Base-by-base conservation (phyloP, 2,329 filamentous ascomycete species). In the Sordariomycetes sp. region DNA sequence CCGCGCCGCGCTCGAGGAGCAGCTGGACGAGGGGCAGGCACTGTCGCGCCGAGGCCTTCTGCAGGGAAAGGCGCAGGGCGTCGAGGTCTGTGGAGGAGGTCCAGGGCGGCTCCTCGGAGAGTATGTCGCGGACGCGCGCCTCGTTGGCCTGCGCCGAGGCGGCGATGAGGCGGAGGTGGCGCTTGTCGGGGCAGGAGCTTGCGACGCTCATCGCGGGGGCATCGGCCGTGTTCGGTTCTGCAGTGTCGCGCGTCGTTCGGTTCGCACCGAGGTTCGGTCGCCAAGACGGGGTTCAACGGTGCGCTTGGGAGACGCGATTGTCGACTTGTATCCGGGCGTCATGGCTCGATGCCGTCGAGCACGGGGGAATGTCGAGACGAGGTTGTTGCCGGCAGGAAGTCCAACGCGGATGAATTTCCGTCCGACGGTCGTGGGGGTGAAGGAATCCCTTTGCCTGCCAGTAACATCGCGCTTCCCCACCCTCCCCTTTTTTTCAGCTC, bases 1-100 rank as follows among this genome's bases (percentile, higher is more conserved):
- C 60, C 35, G 50, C 55, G 17, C 51, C 55, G 50, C 36, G 55
- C 17, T 53, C 55, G 51, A 57, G 55, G 13, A 57, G 55, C 13
- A 52, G 48, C 15, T 42, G 25, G 13, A 39, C 24, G 12, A 57
- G 22, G 20, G 55, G 55, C 13, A 57, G 34, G 34, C 34, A 53
- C 22, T 22, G 32, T 22, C 55, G 55, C 34, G 55, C 51, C 22
- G 50, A 53, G 13, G 55, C 51, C 32, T 57, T 57, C 35, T 57
- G 55, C 3, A 57, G 35, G 20, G 51, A 50, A 17, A 53, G 20
- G 50, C 55, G 55, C 7, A 57, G 55, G 24, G 55, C 55, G 20
- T 57, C 55, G 55, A 45, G 50, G 51, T 57, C 55, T 34, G 22
- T 12, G 50, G 50, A 3, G n/a, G 55, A 45, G 51, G 35, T 53